These are phyloP conservation scores for Cytospora piceicola DNA, from an alignment of 2,329 filamentous ascomycete species.

Conservation along the genomic window DNA sequence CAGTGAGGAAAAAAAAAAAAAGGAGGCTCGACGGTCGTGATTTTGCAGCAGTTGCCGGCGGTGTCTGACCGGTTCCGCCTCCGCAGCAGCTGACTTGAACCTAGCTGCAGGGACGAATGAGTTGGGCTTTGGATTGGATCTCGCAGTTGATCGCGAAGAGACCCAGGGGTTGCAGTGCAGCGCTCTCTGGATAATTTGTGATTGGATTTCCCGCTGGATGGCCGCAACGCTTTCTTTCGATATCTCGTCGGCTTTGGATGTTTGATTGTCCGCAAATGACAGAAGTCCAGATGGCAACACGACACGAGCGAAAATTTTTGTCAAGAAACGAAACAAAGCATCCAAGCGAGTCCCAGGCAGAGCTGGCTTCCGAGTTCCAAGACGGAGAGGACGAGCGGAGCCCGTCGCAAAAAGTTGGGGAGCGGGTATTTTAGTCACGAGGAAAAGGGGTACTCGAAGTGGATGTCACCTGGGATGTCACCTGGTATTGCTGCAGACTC, in stretches of 20 bases:
- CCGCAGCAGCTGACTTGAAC: slow-evolving; percentile 25
- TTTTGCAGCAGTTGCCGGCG: slow-evolving; percentile 18
- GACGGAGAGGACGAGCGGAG: slow-evolving; percentile 28
- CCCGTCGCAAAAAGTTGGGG: slow-evolving; percentile 28
- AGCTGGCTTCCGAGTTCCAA: slow-evolving; percentile 10
- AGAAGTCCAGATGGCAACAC: slow-evolving; percentile 13
- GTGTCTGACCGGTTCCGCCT: slow-evolving; percentile 21
- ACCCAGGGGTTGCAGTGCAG: slow-evolving; percentile 8
- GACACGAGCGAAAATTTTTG: slow-evolving; percentile 24
- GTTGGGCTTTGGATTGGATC: slow-evolving; percentile 15
- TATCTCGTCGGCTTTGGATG: slow-evolving; percentile 15
- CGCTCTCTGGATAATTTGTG: slow-evolving; percentile 13
- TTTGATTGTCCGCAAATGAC: slow-evolving; percentile 18
- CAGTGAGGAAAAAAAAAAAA: not conserved
- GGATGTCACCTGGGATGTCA: slow-evolving; percentile 17
- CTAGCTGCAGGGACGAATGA: slow-evolving; percentile 19
- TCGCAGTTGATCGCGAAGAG: slow-evolving; percentile 10
- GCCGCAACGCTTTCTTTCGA: slow-evolving; percentile 12
- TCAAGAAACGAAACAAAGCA: slow-evolving; percentile 22
- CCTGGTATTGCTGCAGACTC: slow-evolving; percentile 27
- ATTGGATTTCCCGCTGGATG: slow-evolving; percentile 8
- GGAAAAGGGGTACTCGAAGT: slow-evolving; percentile 22
- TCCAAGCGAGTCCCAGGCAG: slow-evolving; percentile 15
- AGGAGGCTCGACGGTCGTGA: slow-evolving; percentile 21
- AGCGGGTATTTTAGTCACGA: slow-evolving; percentile 28